Conservation (phyloP, 345 rosid genomes). For the Reutealis trisperma region DNA sequence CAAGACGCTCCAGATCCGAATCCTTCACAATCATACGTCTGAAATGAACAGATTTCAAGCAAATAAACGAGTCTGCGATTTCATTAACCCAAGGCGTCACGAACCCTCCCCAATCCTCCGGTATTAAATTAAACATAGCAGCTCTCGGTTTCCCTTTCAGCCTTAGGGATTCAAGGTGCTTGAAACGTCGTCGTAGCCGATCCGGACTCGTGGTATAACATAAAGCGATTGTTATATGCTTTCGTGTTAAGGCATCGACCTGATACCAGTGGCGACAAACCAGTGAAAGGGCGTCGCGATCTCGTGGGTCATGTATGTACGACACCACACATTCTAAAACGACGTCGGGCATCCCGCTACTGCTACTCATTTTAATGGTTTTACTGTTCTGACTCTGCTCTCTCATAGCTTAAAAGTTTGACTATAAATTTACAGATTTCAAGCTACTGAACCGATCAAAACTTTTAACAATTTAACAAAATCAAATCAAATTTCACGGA, state of each 20-base stretch:
- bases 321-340: slow-evolving; percentile 67
- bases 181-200: slow-evolving; percentile 59
- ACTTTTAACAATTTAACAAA: neutral
- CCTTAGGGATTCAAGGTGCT: slow-evolving; percentile 69
- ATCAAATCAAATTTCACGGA: neutral
- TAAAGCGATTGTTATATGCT: slow-evolving; percentile 78
- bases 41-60: slow-evolving; percentile 71
- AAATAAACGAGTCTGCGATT: slow-evolving; percentile 48
- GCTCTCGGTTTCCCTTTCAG: slow-evolving; percentile 91
- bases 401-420: neutral
- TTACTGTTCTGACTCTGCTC: slow-evolving; percentile 47
- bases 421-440: neutral
- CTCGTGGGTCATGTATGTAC: slow-evolving; percentile 63
- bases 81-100: slow-evolving; percentile 74
- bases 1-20: slow-evolving; percentile 69
- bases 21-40: slow-evolving; percentile 83
- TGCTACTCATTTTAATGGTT: slow-evolving; percentile 18
- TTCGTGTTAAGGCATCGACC: slow-evolving; percentile 72
- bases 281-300: slow-evolving; percentile 74
- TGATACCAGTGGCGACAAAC: slow-evolving; percentile 79
- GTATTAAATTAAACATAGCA: slow-evolving; percentile 91
- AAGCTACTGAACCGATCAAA: slow-evolving; percentile 3
- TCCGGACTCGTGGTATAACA: slow-evolving; percentile 80
- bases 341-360: slow-evolving; percentile 45
- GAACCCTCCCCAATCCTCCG: slow-evolving; percentile 93